A percentile compares a stretch with the other conserved stretches of the same genome.
Conservation (phyloP, 352 stramenopile genomes). For the Halophytophthora batemanensis region DNA sequence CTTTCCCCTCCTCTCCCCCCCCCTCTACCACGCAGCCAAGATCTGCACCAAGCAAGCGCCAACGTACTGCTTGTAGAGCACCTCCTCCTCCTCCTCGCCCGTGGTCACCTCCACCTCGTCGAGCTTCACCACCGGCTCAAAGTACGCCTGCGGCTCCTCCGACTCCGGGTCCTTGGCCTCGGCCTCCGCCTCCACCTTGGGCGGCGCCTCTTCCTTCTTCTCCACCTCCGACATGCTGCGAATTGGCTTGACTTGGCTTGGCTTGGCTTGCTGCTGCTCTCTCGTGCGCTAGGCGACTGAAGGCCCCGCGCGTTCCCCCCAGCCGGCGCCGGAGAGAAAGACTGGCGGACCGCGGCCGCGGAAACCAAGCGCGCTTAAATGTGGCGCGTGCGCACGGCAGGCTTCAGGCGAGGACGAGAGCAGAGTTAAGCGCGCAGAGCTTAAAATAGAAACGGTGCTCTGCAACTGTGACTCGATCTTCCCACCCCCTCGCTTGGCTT, state of each 20-base stretch:
- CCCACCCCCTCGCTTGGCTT: too few species aligned
- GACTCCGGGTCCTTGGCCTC: conserved; percentile 66
- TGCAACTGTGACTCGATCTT: too few species aligned
- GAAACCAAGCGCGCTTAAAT: conserved; percentile 38
- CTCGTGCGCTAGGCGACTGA: conserved; percentile 2
- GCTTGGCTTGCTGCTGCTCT: conserved; percentile 7
- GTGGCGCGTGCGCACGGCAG: not conserved
- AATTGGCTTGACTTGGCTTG: conserved; percentile 11
- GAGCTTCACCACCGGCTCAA: conserved; percentile 87
- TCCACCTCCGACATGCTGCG: conserved; percentile 53
- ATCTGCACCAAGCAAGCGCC: too few species aligned
- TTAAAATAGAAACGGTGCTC: conserved; percentile 8
- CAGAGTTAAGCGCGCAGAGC: not conserved
- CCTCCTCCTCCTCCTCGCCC: conserved; percentile 97
- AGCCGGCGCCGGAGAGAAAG: too few species aligned
- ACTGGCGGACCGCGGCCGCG: conserved; percentile 20
- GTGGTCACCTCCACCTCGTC: conserved; percentile 96
- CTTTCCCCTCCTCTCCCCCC: not conserved
- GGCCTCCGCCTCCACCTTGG: conserved; percentile 57
- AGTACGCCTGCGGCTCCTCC: conserved; percentile 86
- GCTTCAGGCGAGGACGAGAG: not conserved
- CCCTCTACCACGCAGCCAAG: too few species aligned
- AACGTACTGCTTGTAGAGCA: conserved; percentile 89
- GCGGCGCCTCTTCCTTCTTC: conserved; percentile 68
- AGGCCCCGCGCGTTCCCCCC: too few species aligned